Evolutionary conservation across 2,329 filamentous ascomycete species (phyloP).

Genomic region (Pseudocercospora macadamiae): DNA sequence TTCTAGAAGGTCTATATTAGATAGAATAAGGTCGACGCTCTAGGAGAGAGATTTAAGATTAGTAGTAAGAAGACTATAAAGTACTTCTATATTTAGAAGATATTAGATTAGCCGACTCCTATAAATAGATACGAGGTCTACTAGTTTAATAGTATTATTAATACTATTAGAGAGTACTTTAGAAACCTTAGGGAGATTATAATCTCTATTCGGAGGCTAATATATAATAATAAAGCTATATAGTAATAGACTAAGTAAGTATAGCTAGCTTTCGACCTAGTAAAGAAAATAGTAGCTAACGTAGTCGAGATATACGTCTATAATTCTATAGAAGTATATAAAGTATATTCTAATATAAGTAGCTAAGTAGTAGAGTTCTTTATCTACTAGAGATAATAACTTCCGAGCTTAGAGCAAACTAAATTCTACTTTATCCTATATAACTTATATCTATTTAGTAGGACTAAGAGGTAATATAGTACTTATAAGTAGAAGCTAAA

Average conservation of each 20-base stretch:
- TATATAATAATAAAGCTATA: background rate
- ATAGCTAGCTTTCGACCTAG: background rate
- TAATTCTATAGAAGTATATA: background rate
- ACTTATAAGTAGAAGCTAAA: background rate
- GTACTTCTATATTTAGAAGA: background rate
- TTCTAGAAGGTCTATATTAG: background rate
- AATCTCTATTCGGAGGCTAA: background rate
- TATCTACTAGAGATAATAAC: background rate
- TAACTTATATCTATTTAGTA: background rate
- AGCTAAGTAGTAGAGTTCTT: background rate
- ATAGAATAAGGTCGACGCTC: background rate
- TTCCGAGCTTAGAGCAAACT: background rate
- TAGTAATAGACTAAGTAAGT: background rate
- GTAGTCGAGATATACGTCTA: background rate
- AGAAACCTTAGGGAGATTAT: background rate
- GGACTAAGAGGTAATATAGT: background rate
- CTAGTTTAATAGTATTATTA: background rate
- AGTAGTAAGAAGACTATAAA: background rate
- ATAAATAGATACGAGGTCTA: background rate
- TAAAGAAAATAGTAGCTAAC: background rate
- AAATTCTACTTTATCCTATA: background rate
- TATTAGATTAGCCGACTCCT: background rate
- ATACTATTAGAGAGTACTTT: background rate
- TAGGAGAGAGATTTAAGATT: background rate
- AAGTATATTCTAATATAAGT: background rate